Evolutionary conservation across 352 stramenopile species (phyloP), one percentile per base, ranked within the genome.

Genomic region (Pythium rishiriense): DNA sequence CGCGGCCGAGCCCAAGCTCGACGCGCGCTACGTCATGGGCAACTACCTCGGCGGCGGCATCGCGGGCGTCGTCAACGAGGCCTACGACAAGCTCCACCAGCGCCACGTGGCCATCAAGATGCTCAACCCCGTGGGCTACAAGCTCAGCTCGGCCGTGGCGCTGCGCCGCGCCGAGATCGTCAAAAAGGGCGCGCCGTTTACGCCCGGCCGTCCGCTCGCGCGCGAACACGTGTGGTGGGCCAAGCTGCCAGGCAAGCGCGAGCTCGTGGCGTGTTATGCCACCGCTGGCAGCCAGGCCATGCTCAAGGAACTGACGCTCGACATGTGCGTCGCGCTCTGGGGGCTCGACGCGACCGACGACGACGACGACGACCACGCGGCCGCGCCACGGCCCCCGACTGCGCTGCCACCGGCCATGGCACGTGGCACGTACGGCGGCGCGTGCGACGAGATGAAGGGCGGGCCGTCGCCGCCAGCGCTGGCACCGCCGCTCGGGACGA

Each of bases 101-200:
- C 79, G 85, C 17, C 82, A 88, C 37, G 85, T 98, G 26, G 96
- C 96, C 31, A 94, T 99, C 55, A 99, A 99, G 78, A 98, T 98
- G 62, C 75, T 99, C 21, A 98, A 99, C 69, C 95, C 96, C 10
- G 94, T 98, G 39, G 92, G 94, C 60, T 98, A 98, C 73, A 96
- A 97, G 54, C 82, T 98, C 41, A 75, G 90, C 24, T 80, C 84
- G 24, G 70, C 85, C 0, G 79, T 84, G 17, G 72, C 80, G 17
- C 67, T 98, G 17, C 75, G 87, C 7, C 83, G 88, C 35, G 93
- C 76, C 43, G 90, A 98, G 42, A 79, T 98, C 41, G 77, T 98
- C n/a, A 85, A 88, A 48, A 73, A 76, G 24, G 85, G 85, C 19
- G 70, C 73, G 8, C 83, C 85, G 0, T 62, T 89, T 5, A 43